Evolutionary conservation across 2,329 filamentous ascomycete genomes (phyloP), one percentile per base, ranked within the genome.

Genomic region (Trichoderma atrobrunneum): DNA sequence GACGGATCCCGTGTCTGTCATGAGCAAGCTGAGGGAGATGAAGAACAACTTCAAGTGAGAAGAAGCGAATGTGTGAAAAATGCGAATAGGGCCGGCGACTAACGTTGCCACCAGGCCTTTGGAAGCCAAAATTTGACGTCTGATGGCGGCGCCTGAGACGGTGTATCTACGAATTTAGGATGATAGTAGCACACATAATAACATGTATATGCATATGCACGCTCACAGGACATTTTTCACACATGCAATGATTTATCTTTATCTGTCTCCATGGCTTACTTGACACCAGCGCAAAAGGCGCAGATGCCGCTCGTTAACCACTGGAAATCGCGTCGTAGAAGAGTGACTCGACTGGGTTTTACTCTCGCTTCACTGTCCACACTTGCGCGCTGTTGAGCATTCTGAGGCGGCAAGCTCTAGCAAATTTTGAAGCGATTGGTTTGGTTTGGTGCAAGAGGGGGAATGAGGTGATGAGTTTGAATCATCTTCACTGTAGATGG

Each of bases 1-100:
- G 84, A 93, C 89, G 0, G 89, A 95, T 54, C 91, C 94, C 0
- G 86, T 95, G 2, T 90, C 92, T 64, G 94, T 98, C 18, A 97
- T 99, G 93, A 88, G 87, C 36, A 91, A 91, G 77, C 84, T 98
- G 78, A 87, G 96, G 70, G 93, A 97, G 82, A 91, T 97, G 91
- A 99, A 98, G 90, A 95, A 97, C 79, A 88, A 86, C 81, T 89
- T 89, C 81, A 87, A 87, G 84, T 89, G 84, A 88, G 86, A 84
- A 6, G 34, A 43, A n/a, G 64, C 32, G 48, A 48, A 12, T 8
- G 10, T 30, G 21, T 34, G 4, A 51, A 32, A 59, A 51, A 32
- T 30, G 28, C 28, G 14, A 34, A 34, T 67, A 56, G 21, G 34
- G 8, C 11, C 26, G 34, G 61, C 36, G n/a, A 66, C 69, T 71